Percentiles rank a stretch among this genome's conserved stretches.
These are phyloP conservation scores for Choanephora cucurbitarum DNA, from an alignment of 371 early-diverging fungal species.

Conservation along the genomic window DNA sequence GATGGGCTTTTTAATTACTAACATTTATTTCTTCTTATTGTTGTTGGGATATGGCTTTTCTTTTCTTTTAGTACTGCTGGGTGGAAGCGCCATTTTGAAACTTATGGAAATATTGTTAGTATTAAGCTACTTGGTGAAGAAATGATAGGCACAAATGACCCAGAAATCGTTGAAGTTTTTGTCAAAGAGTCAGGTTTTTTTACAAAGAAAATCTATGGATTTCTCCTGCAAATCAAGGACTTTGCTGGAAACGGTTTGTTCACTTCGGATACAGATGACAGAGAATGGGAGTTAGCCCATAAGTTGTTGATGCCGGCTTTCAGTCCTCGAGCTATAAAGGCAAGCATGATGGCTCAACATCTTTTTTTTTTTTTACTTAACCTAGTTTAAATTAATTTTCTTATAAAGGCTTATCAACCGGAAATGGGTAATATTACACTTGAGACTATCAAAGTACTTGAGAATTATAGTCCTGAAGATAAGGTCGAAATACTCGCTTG, in stretches of 20 bases:
- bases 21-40: too few species aligned
- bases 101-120: slow-evolving; percentile 25
- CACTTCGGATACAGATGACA: slow-evolving; percentile 41
- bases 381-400: too few species aligned
- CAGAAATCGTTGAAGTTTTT: slow-evolving; percentile 37
- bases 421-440: slow-evolving; percentile 42
- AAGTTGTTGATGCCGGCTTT: slow-evolving; percentile 54
- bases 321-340: slow-evolving; percentile 43
- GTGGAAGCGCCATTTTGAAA: slow-evolving; percentile 20
- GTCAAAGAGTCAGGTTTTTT: slow-evolving; percentile 42
- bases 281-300: slow-evolving; percentile 53
- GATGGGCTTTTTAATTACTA: not conserved
- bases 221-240: slow-evolving; percentile 28
- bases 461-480: slow-evolving; percentile 34
- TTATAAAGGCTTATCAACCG: slow-evolving; percentile 34
- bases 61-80: slow-evolving; percentile 17
- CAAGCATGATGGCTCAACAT: too few species aligned
- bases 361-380: too few species aligned
- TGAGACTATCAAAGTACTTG: slow-evolving; percentile 35
- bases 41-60: too few species aligned
- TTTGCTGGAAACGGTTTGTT: slow-evolving; percentile 45
- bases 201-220: slow-evolving; percentile 30
- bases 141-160: slow-evolving; percentile 29
- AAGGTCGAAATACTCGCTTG: slow-evolving; percentile 45
- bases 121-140: slow-evolving; percentile 19